A percentile compares a stretch with the other conserved stretches of the same genome.
phyloP scores from a whole-genome alignment of 495 filamentous ascomycete species.

The Neurospora africana region DNA sequence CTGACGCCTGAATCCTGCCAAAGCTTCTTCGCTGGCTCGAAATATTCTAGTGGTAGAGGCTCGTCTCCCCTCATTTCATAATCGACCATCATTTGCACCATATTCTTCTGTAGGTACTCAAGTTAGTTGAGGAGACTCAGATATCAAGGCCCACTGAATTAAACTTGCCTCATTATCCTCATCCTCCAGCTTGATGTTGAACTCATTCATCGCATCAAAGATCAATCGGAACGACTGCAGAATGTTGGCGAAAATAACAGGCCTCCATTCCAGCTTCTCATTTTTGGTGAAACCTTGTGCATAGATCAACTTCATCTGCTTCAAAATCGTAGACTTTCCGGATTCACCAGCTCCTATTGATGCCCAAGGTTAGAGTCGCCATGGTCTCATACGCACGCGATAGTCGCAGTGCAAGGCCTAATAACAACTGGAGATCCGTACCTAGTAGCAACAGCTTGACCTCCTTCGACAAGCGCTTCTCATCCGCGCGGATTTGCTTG shows the following conservation, averaged over 20 bases:
- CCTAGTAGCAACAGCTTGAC: slow-evolving; percentile 79
- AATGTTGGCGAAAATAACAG: slow-evolving; percentile 89
- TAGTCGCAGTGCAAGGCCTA: not conserved
- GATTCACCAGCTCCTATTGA: slow-evolving; percentile 84
- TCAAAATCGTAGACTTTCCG: slow-evolving; percentile 94
- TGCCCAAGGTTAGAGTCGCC: not conserved
- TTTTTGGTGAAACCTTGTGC: slow-evolving; percentile 82
- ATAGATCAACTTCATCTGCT: slow-evolving; percentile 99
- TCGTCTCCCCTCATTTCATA: slow-evolving; percentile 71
- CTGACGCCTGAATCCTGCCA: slow-evolving; percentile 82
- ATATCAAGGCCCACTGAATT: not conserved
- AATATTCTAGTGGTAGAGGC: slow-evolving; percentile 56
- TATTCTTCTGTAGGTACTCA: slow-evolving; percentile 33
- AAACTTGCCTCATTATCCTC: slow-evolving; percentile 64
- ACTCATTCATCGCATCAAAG: slow-evolving; percentile 85
- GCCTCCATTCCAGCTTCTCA: slow-evolving; percentile 86
- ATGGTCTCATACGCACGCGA: not conserved
- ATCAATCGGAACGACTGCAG: slow-evolving; percentile 82
- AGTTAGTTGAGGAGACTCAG: not conserved
- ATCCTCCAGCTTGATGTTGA: slow-evolving; percentile 64
- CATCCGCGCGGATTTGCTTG: slow-evolving; percentile 63
- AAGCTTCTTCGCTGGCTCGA: slow-evolving; percentile 68
- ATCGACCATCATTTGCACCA: slow-evolving; percentile 45
- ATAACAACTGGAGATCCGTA: slow-evolving; percentile 28
- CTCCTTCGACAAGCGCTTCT: slow-evolving; percentile 67